A percentile compares a stretch with the other conserved stretches of the same genome.
Evolutionary conservation across 257 asterid genomes (phyloP).

Genomic region (Jacaranda mimosifolia): DNA sequence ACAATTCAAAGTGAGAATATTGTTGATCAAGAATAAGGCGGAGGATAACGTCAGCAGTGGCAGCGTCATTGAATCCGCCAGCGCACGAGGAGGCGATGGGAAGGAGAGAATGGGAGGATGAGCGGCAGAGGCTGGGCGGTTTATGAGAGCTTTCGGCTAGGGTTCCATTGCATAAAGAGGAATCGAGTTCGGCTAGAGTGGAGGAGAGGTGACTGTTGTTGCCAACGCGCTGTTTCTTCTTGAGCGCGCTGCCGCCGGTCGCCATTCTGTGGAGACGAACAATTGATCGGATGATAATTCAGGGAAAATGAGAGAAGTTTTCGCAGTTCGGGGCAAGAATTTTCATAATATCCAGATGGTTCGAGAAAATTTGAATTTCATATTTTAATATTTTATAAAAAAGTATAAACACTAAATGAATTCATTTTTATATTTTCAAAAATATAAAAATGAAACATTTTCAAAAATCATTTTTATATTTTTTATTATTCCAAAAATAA

Average conservation of each 20-base stretch:
- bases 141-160: slow-evolving; percentile 53
- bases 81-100: slow-evolving; percentile 32
- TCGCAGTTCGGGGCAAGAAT: background rate
- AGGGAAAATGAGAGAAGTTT: background rate
- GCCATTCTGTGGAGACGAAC: slow-evolving; percentile 28
- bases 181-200: slow-evolving; percentile 41
- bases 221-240: slow-evolving; percentile 69
- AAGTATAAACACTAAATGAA: too few species aligned
- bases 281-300: slow-evolving; percentile 10
- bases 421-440: too few species aligned
- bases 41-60: slow-evolving; percentile 73
- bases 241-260: slow-evolving; percentile 47
- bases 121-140: slow-evolving; percentile 48
- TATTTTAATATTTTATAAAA: too few species aligned
- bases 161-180: slow-evolving; percentile 49
- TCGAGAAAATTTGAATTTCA: background rate
- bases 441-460: too few species aligned
- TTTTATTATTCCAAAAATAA: too few species aligned
- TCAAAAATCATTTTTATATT: too few species aligned
- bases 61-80: slow-evolving; percentile 65
- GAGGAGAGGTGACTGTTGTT: slow-evolving; percentile 50
- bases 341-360: background rate
- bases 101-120: slow-evolving; percentile 48
- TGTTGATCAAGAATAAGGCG: slow-evolving; percentile 61
- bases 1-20: slow-evolving; percentile 33